Evolutionary conservation across 805 yeast species (phyloP), one percentile per base, ranked within the genome.

Genomic region (Saturnispora sekii): DNA sequence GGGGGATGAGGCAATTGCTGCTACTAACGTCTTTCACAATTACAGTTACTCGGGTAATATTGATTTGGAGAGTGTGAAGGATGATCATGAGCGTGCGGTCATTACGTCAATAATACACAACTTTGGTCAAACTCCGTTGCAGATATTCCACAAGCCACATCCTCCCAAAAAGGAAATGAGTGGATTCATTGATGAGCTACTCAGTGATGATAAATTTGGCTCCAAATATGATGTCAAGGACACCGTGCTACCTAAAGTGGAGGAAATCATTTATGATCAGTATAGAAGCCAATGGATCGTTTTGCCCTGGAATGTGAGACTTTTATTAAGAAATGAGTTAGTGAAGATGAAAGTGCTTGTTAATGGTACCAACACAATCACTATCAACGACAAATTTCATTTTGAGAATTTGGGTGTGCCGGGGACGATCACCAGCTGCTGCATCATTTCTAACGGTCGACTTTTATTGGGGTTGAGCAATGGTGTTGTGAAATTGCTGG

Each of bases 91-190:
- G 60, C 72, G 80, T 51, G 68, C 78, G 33, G 90, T 95, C 1
- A 71, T 83, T 3, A 82, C 86, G 17, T 89, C 95, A 1, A 83
- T 84, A 53, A 87, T 87, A 42, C 93, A 88, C 58, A 87, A 87
- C 61, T 87, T 87, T 68, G 96, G 96, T 0, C 96, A 87, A 58
- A 87, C 95, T 0, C 96, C 96, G 1, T 57, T 73, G 40, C 84
- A 82, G 53, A 64, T 88, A 10, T 85, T 88, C 53, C 66, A 64
- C 14, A 73, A 72, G 42, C 81, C 88, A 0, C 96, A 87, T 60
- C 81, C 83, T 1, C 50, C 56, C 21, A 67, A 71, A 44, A 74
- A 67, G 2, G 61, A 63, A 0, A 51, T 65, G n/a, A 61, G n/a
- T 32, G 28, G 34, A 10, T 12, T 28, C 26, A 35, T 47, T 5